Conservation (phyloP, 164 flowering plant genomes). For the Kingdonia uniflora region DNA sequence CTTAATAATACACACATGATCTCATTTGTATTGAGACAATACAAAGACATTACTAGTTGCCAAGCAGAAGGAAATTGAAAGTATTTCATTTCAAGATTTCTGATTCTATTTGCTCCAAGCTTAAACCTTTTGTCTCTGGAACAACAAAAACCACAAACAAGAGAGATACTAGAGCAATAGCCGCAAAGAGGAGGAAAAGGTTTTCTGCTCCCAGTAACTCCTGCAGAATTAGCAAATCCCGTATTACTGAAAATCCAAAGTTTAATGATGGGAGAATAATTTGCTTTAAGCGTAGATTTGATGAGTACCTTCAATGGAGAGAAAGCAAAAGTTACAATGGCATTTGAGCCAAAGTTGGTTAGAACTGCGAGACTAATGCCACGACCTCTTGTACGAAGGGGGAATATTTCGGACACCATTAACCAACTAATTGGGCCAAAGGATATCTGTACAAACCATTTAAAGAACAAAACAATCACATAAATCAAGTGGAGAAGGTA, state of each 20-base stretch:
- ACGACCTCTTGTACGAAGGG: slow-evolving; percentile 81
- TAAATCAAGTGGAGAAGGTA: too few species aligned
- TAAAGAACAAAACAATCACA: too few species aligned
- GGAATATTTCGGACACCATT: slow-evolving; percentile 95
- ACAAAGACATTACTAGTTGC: too few species aligned
- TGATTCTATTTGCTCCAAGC: slow-evolving; percentile 60
- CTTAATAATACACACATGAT: too few species aligned
- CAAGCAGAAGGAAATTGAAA: too few species aligned
- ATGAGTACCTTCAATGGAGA: slow-evolving; percentile 69
- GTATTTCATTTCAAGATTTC: slow-evolving; percentile 37
- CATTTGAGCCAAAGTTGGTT: slow-evolving; percentile 87
- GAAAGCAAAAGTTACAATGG: slow-evolving; percentile 86
- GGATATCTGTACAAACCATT: slow-evolving; percentile 47
- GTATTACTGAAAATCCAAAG: not conserved
- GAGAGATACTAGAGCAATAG: slow-evolving; percentile 60
- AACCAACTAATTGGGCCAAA: slow-evolving; percentile 97
- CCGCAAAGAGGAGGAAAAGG: slow-evolving; percentile 78
- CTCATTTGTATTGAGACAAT: too few species aligned
- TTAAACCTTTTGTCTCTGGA: slow-evolving; percentile 97
- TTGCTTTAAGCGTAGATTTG: not conserved
- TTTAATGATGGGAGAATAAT: not conserved
- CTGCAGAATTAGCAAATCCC: slow-evolving; percentile 29
- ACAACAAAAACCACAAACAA: slow-evolving; percentile 41
- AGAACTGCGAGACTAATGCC: slow-evolving; percentile 97
- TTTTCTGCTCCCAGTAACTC: slow-evolving; percentile 73